Evolutionary conservation across 2,329 filamentous ascomycete species (phyloP).

Genomic region (Tolypocladium endophyticum): DNA sequence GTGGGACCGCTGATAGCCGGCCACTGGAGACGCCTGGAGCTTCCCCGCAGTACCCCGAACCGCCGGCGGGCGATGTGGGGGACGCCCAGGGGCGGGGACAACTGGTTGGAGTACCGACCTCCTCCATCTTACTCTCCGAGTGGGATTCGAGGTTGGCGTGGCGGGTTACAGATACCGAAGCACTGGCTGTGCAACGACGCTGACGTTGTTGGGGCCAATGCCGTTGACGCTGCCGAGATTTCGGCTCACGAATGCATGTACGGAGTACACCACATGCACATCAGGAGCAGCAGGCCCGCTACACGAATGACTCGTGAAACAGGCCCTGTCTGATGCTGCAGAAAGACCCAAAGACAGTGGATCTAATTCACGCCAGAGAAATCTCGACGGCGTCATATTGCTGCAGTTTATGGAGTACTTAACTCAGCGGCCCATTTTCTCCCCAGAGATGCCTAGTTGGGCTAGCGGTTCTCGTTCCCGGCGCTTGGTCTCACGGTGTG

Average conservation of each 20-base stretch:
- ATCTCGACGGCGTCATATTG: background rate
- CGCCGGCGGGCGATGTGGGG: background rate
- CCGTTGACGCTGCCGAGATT: background rate
- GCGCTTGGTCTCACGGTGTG: background rate
- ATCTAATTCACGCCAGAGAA: background rate
- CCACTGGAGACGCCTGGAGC: background rate
- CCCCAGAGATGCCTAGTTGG: background rate
- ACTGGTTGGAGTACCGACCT: background rate
- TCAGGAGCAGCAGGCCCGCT: too few species aligned
- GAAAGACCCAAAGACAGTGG: background rate
- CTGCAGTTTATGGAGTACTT: background rate
- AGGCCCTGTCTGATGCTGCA: background rate
- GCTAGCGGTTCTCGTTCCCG: background rate
- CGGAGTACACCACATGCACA: background rate
- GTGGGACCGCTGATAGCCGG: conserved; percentile 6
- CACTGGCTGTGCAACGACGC: background rate
- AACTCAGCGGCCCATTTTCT: background rate
- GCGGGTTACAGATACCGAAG: background rate
- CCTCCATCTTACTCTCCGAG: background rate
- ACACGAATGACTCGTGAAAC: background rate
- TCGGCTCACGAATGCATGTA: background rate
- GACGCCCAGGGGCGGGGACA: background rate
- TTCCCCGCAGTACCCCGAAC: background rate
- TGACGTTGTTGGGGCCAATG: background rate
- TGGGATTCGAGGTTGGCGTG: background rate